Base-by-base conservation (phyloP, 176 grass and related monocot genomes). In the Zea luxurians region DNA sequence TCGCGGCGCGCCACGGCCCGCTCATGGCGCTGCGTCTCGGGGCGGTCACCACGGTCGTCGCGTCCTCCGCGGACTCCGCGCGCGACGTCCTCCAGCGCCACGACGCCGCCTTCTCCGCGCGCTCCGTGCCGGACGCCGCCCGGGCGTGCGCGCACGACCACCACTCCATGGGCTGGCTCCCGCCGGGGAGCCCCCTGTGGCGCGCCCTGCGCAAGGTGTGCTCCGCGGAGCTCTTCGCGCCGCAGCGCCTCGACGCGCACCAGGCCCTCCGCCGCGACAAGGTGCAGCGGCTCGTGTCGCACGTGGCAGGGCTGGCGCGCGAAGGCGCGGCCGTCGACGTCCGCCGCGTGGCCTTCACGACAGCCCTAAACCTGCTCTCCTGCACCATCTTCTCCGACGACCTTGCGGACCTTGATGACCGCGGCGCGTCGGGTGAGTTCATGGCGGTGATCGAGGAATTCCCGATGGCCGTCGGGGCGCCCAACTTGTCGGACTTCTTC, bases 401-500 rank as follows among this genome's bases (percentile, higher is more conserved):
- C 58, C 60, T 63, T 35, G 78, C 67, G 16, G 54, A 80, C 52
- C 63, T 86, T 35, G 83, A 77, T 17, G 77, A 84, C 49, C 44
- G 43, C 13, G 83, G 58, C 6, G 49, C 72, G 46, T 64, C 85
- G 42, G 61, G 75, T 66, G 41, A 40, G n/a, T 80, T 88, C 63
- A 86, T 36, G 79, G 70, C 37, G 21, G 59, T 76, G 48, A 71
- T 91, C 55, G 5, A 8, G 11, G 83, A 68, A 38, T 78, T 81
- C 74, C 42, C 78, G 49, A 16, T 5, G 27, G 10, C 48, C 34
- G 74, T 4, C 7, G 82, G 71, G 15, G 27, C 45, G 21, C 74
- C 86, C 17, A 89, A 92, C 65, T 48, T 86, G 12, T 80, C 83
- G 1, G 90, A 92, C 66, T 92, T 83, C 80, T 86, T 88, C 60